Conservation (phyloP, 2,329 filamentous ascomycete species). For the Talaromyces sp. region DNA sequence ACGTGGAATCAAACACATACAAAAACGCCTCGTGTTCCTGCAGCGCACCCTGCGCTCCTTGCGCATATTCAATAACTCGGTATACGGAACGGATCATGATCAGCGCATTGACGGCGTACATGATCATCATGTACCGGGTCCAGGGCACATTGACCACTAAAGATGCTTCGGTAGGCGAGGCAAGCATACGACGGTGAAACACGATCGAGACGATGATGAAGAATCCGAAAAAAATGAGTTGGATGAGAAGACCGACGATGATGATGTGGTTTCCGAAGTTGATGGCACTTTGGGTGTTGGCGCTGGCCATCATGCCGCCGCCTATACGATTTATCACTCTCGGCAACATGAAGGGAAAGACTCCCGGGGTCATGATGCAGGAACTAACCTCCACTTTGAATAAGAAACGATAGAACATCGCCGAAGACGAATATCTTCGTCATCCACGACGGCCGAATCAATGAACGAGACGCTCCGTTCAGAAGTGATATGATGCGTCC, state of each 20-base stretch:
- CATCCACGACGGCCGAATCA: slow-evolving; percentile 29
- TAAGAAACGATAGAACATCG: slow-evolving; percentile 33
- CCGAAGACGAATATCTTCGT: slow-evolving; percentile 34
- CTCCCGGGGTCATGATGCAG: neutral
- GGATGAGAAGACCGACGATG: slow-evolving; percentile 31
- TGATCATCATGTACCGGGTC: slow-evolving; percentile 35
- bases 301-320: slow-evolving; percentile 18
- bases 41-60: slow-evolving; percentile 22
- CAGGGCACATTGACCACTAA: slow-evolving; percentile 28
- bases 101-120: slow-evolving; percentile 23
- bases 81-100: slow-evolving; percentile 25
- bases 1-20: slow-evolving; percentile 24
- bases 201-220: slow-evolving; percentile 27
- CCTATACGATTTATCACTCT: slow-evolving; percentile 17
- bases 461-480: slow-evolving; percentile 19
- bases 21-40: slow-evolving; percentile 23
- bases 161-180: slow-evolving; percentile 28
- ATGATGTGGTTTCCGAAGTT: slow-evolving; percentile 23
- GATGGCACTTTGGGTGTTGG: neutral
- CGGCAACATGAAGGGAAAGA: neutral
- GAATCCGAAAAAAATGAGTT: slow-evolving; percentile 31
- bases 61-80: slow-evolving; percentile 24
- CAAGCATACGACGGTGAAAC: slow-evolving; percentile 29
- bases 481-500: slow-evolving; percentile 32
- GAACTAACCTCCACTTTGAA: slow-evolving; percentile 28